Conservation (phyloP, 805 yeast species). For the Saturnispora galanensis region DNA sequence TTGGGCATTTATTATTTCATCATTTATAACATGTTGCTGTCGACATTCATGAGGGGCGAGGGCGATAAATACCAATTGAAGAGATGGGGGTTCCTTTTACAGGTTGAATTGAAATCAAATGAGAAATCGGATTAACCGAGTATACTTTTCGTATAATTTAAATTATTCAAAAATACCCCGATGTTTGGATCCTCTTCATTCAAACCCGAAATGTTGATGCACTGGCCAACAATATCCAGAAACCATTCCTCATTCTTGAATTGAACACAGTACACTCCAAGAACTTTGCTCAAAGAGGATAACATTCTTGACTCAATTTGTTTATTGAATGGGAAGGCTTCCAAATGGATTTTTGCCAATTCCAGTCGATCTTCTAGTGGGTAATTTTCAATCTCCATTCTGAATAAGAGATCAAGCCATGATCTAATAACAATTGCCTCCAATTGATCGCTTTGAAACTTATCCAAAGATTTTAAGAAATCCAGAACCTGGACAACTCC, state of each 20-base stretch:
- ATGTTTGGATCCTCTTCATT: constrained; percentile 1
- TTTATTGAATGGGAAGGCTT: too few species aligned
- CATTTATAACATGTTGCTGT: constrained; percentile 65
- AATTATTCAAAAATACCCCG: constrained; percentile 6
- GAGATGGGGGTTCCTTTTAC: constrained; percentile 50
- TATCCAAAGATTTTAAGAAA: neutral
- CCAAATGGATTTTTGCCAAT: too few species aligned
- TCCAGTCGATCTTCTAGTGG: neutral
- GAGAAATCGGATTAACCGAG: neutral
- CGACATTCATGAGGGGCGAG: constrained; percentile 54
- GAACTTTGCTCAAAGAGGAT: constrained; percentile 8
- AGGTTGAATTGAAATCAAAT: constrained; percentile 23
- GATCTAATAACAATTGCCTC: neutral
- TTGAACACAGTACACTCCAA: constrained; percentile 7
- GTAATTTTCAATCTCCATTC: neutral
- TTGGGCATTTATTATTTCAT: constrained; percentile 81
- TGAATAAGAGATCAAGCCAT: neutral
- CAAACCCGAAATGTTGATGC: neutral
- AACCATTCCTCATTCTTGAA: constrained; percentile 8
- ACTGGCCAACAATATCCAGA: neutral
- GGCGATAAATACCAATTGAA: constrained; percentile 45
- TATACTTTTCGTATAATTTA: constrained; percentile 7
- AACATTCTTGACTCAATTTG: constrained; percentile 7
- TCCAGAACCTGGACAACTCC: neutral
- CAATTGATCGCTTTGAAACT: neutral